Evolutionary conservation across 345 rosid species (phyloP), one percentile per base, ranked within the genome.

Genomic region (Eucalyptus rudis): DNA sequence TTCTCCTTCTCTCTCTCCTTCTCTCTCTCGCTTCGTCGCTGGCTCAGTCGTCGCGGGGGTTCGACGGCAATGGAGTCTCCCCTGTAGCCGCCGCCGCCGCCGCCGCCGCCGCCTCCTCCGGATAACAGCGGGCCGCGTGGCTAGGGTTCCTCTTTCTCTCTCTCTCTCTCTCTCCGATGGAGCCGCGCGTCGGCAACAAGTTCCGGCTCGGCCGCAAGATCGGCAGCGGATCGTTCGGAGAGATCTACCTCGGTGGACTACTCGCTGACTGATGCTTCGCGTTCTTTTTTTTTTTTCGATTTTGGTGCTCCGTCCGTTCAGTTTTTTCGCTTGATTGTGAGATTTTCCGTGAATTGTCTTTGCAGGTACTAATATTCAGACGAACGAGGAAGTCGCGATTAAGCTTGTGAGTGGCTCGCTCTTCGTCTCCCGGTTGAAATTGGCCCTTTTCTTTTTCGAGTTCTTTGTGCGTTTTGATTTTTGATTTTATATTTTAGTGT

Each of bases 161-260:
- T 71, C 11, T 2, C 22, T 86, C 31, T 47, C 24, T n/a, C 20
- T 86, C 71, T 54, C 64, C 89, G 87, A 97, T 96, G 99, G 99
- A 97, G 90, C 97, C 97, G 7, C 93, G 96, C 50, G 96, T 98
- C 33, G 99, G 97, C 44, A 96, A 96, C 91, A 97, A 97, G 96
- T 98, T 95, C 92, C 93, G 95, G 79, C 96, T 97, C 49, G 99
- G 99, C 88, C 90, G 96, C 27, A 98, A 97, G 97, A 98, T 98
- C 94, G 99, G 99, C 44, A 92, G 99, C 91, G 99, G 99, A 91
- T 98, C 99, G 51, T 98, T 98, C 86, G 99, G 99, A 87, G 99
- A 98, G 96, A 98, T 98, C 96, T 95, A 97, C 92, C 95, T 96
- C 81, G 99, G 99, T 97, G 90, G 47, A 93, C 89, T 66, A 24